Evolutionary conservation across 768 basidiomycete genomes (phyloP).

Genomic region (Rhodotorula graminis): DNA sequence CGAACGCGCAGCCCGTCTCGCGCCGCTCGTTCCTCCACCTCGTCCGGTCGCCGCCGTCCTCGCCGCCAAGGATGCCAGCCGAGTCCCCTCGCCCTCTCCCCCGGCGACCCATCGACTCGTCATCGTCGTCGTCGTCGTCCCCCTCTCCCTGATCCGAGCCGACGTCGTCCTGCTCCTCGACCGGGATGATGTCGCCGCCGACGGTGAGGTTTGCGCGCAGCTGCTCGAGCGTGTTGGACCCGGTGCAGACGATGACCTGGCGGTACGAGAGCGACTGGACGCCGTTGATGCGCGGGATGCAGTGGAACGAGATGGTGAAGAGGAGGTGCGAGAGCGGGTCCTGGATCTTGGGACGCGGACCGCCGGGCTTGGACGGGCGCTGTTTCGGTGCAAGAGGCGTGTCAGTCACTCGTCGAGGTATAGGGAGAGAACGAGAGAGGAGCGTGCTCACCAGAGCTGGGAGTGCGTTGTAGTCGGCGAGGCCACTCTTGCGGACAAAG

Average conservation of each 20-base stretch:
- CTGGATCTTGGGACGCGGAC: not conserved
- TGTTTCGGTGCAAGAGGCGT: not conserved
- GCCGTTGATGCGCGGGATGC: not conserved
- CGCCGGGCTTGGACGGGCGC: not conserved
- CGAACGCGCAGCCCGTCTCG: slow-evolving; percentile 7
- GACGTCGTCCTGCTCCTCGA: not conserved
- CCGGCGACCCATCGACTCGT: no score
- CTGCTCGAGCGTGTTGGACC: slow-evolving; percentile 8
- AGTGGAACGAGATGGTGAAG: slow-evolving; percentile 17
- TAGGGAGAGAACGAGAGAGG: not conserved
- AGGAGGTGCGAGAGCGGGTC: slow-evolving; percentile 9
- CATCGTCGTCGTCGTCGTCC: not conserved
- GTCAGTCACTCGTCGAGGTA: not conserved
- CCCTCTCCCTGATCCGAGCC: not conserved
- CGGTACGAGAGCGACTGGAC: not conserved
- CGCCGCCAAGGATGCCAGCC: not conserved
- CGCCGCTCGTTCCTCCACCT: slow-evolving; percentile 10
- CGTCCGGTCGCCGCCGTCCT: not conserved
- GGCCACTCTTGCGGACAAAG: not conserved
- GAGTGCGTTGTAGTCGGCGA: slow-evolving; percentile 1
- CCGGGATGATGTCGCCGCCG: not conserved
- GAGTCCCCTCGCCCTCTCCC: not conserved
- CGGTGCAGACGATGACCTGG: slow-evolving; percentile 12
- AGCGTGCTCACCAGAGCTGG: not conserved
- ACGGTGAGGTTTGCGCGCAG: not conserved